Conservation (phyloP, 1,139 yeast species). For the Kodamaea anthophila region DNA sequence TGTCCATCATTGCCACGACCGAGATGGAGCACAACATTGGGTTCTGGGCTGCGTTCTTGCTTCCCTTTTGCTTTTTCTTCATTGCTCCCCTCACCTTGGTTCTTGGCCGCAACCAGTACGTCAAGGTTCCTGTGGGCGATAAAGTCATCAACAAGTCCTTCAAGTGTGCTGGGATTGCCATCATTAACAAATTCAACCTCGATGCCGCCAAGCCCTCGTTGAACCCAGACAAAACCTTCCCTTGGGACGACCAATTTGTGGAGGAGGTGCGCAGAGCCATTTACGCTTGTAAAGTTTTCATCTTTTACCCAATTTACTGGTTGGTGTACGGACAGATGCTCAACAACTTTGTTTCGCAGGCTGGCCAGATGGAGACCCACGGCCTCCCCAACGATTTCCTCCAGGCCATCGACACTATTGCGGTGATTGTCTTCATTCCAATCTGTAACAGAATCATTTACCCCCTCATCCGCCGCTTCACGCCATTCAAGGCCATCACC, state of each 20-base stretch:
- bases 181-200: constrained; percentile 45
- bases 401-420: constrained; percentile 57
- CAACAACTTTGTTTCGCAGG: constrained; percentile 59
- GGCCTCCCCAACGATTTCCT: constrained; percentile 63
- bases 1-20: constrained; percentile 22
- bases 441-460: constrained; percentile 47
- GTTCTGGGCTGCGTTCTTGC: constrained; percentile 29
- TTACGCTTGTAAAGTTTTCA: constrained; percentile 58
- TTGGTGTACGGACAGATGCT: constrained; percentile 62
- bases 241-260: constrained; percentile 57
- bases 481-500: constrained; percentile 63
- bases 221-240: constrained; percentile 37
- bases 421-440: constrained; percentile 59
- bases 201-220: constrained; percentile 52
- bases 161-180: constrained; percentile 40
- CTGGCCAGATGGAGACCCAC: constrained; percentile 58
- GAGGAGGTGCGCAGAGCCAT: constrained; percentile 57
- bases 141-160: constrained; percentile 55
- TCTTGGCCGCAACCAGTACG: constrained; percentile 51
- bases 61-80: constrained; percentile 64
- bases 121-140: constrained; percentile 58
- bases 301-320: constrained; percentile 62
- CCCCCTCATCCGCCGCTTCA: constrained; percentile 48
- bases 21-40: constrained; percentile 19
- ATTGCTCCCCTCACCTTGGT: constrained; percentile 52